Base-by-base conservation (phyloP, 2,329 filamentous ascomycete genomes). In the Trichophyton schoenleinii region DNA sequence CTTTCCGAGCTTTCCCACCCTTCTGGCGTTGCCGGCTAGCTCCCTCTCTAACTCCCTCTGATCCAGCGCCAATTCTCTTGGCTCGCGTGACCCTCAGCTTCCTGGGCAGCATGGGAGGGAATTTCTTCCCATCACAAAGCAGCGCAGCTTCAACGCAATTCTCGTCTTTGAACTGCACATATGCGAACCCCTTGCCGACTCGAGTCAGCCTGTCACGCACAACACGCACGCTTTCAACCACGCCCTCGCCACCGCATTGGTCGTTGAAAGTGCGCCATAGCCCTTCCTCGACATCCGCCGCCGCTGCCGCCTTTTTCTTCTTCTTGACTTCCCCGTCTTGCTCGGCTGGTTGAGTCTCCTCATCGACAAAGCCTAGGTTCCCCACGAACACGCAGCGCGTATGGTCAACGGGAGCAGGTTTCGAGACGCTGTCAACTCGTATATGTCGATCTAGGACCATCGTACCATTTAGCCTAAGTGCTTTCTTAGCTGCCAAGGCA, bases 101-200 rank as follows among this genome's bases (percentile, higher is more conserved):
- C 53, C 94, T 86, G 8, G 92, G 92, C n/a, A 97, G 84, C 83
- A 96, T 86, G 18, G 92, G 92, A 15, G 92, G 91, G 70, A 91
- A 97, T 68, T 89, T 94, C 79, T 97, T 95, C 64, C 85, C 91
- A 71, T 96, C 83, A 64, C 92, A 83, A 44, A 95, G 81, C 11
- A 99, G 81, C 1, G 94, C 94, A n/a, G 87, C 83, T 74, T 99
- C 94, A 53, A 99, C 92, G 52, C 87, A 80, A 68, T 95, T 96
- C 64, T 81, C 84, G 68, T 97, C 89, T 79, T 87, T 84, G 75
- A 99, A 99, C 71, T 99, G 94, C 15, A 99, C 92, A 70, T 99
- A 99, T 64, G 95, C 95, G 70, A 99, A 90, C 3, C 94, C 94
- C 73, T 99, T 99, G 69, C 94, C 91, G 34, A 99, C 89, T 58